These are phyloP conservation scores for Pestalotiopsis sp. DNA, from an alignment of 2,329 filamentous ascomycete genomes.

Conservation along the genomic window DNA sequence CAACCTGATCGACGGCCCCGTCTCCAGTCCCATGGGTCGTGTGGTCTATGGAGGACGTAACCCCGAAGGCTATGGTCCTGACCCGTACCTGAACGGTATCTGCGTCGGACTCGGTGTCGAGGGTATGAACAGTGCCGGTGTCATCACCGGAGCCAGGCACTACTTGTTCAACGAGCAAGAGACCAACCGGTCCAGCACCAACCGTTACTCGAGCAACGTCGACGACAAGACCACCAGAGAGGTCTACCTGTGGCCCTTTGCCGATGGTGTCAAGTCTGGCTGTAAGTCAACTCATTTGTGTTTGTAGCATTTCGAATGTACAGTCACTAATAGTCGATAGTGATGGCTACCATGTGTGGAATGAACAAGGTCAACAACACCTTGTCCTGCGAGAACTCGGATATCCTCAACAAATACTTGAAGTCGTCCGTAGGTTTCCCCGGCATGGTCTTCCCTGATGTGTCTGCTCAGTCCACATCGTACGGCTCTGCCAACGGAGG, in stretches of 20 bases:
- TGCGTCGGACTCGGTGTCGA: constrained; percentile 1
- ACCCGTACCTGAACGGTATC: constrained; percentile 11
- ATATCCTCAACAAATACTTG: constrained; percentile 22
- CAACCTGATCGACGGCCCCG: constrained; percentile 17
- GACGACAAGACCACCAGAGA: constrained; percentile 27
- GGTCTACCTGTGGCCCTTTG: constrained; percentile 25
- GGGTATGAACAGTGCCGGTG: constrained; percentile 12
- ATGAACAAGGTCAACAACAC: constrained; percentile 26
- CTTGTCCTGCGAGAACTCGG: constrained; percentile 25
- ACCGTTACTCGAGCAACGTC: constrained; percentile 16
- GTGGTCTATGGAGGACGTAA: constrained; percentile 3
- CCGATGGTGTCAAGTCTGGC: constrained; percentile 21
- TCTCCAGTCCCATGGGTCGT: constrained; percentile 15
- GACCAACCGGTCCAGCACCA: constrained; percentile 14
- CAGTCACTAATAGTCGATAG: background rate
- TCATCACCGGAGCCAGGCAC: constrained; percentile 9
- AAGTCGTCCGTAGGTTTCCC: constrained; percentile 30
- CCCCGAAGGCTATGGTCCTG: constrained; percentile 1
- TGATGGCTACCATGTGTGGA: constrained; percentile 25
- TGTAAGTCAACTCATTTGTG: background rate
- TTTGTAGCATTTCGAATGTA: background rate
- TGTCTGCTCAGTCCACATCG: background rate
- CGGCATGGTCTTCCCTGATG: constrained; percentile 12
- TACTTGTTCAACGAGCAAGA: constrained; percentile 18
- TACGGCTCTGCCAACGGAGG: constrained; percentile 9